Base-by-base conservation (phyloP, 805 yeast species). In the Metschnikowia amazonensis region DNA sequence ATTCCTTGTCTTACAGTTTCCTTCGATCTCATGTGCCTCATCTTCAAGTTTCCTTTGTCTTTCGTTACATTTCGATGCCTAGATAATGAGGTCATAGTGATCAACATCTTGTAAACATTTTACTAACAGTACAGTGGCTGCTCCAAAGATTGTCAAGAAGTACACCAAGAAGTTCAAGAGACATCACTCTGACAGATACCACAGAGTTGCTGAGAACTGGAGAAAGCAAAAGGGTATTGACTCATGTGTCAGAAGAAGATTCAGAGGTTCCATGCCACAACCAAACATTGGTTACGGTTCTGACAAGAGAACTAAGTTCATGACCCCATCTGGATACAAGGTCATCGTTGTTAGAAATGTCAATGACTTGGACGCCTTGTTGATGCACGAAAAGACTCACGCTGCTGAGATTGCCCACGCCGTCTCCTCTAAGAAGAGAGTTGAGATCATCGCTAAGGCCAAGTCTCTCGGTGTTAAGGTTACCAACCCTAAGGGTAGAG, bases 161-260 rank as follows among this genome's bases (percentile, higher is more conserved):
- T 94, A 90, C 89, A 74, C 89, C 71, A 89, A 89, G 84, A 86
- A 86, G 84, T 94, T 94, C 87, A 95, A 90, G 92, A 89, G 99
- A 82, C 98, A 92, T 77, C 99, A 94, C 84, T 89, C 97, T 76
- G 99, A 94, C 86, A 89, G 97, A 80, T 92, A 89, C 80, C 84
- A 83, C 84, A 90, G 99, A 80, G 97, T 94, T 65, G 79, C 88
- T 69, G 97, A 89, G 80, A 85, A 84, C 84, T 95, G 99, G 99
- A 94, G 99, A 89, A 92, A 94, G 82, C 99, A 95, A 81, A 94
- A 94, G 88, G 99, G 99, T 94, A 94, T 94, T 74, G 99, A 94
- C 83, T 90, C 98, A 64, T 83, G 89, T 80, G 97, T 95, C 75
- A 94, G 99, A 84, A 92, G 99, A 84, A 86, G 94, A 83, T 94